phyloP scores from a whole-genome alignment of 495 filamentous ascomycete species.

The Cryomyces minteri region DNA sequence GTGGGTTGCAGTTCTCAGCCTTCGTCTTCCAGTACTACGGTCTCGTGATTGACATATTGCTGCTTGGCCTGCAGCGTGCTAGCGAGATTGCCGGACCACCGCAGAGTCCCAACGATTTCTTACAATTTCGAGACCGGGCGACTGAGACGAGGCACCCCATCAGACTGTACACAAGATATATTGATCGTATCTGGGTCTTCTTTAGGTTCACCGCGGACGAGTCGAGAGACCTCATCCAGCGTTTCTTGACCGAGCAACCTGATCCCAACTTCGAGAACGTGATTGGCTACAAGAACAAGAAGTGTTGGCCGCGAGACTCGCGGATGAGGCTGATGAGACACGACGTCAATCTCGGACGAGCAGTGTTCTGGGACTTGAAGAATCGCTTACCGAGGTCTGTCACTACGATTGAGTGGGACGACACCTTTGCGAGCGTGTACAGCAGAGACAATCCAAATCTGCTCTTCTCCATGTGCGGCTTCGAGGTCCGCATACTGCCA shows the following conservation, averaged over 20 bases:
- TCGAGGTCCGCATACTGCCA: conserved; percentile 91
- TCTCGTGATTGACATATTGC: conserved; percentile 80
- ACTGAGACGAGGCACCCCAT: conserved; percentile 90
- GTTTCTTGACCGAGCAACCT: conserved; percentile 94
- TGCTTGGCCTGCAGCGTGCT: conserved; percentile 84
- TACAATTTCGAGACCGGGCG: conserved; percentile 85
- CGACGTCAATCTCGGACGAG: conserved; percentile 94
- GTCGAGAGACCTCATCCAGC: conserved; percentile 87
- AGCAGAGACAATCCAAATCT: conserved; percentile 96
- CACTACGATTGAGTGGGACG: conserved; percentile 98
- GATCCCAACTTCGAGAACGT: conserved; percentile 99
- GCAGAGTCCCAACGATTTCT: conserved; percentile 89
- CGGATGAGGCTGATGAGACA: conserved; percentile 98
- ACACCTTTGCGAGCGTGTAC: conserved; percentile 98
- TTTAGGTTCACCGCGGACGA: conserved; percentile 86
- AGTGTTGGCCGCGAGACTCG: conserved; percentile 97
- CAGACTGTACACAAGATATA: conserved; percentile 88
- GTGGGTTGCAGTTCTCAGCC: conserved; percentile 90
- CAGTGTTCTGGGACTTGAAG: conserved; percentile 99
- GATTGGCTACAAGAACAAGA: conserved; percentile 97
- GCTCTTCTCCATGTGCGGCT: conserved; percentile 94
- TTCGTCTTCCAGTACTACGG: conserved; percentile 99
- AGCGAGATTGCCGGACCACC: conserved; percentile 97
- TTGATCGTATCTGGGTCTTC: conserved; percentile 98
- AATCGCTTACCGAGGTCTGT: conserved; percentile 87